Evolutionary conservation across 148 eudicot species (phyloP).

Genomic region (Gaultheria prostrata): DNA sequence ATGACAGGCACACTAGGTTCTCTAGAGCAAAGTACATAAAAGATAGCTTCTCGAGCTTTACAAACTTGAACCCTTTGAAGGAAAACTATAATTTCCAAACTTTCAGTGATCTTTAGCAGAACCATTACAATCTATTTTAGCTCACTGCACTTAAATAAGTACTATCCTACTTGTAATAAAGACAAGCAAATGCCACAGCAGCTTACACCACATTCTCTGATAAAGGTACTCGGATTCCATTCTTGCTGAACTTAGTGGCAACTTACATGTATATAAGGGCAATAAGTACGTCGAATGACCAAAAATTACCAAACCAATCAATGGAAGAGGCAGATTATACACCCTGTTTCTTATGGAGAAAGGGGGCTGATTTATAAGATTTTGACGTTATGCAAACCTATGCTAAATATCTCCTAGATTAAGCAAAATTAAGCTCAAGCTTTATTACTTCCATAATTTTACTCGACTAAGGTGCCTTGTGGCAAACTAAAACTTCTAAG

Average conservation of each 20-base stretch:
- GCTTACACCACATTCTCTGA: neutral
- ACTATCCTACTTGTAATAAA: neutral
- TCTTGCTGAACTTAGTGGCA: neutral
- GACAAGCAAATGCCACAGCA: neutral
- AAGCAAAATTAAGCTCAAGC: conserved; percentile 2
- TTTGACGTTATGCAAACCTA: neutral
- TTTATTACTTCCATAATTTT: neutral
- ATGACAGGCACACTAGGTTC: neutral
- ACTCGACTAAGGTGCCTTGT: neutral
- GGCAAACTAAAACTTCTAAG: neutral
- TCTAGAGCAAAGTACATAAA: neutral
- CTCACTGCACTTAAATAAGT: neutral
- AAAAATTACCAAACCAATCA: neutral
- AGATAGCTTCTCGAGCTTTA: neutral
- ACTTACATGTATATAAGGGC: neutral
- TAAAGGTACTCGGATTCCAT: neutral
- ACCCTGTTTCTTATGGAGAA: neutral
- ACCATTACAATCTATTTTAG: neutral
- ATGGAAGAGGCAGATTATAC: neutral
- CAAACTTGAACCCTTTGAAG: conserved; percentile 1
- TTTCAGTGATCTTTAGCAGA: neutral
- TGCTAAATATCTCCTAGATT: neutral
- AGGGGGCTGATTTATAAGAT: neutral
- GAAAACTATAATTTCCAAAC: neutral
- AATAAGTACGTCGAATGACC: neutral